Percentiles rank a stretch among this genome's conserved stretches.
Conservation (phyloP, 73 alveolate species). For the Effrenium voratum region DNA sequence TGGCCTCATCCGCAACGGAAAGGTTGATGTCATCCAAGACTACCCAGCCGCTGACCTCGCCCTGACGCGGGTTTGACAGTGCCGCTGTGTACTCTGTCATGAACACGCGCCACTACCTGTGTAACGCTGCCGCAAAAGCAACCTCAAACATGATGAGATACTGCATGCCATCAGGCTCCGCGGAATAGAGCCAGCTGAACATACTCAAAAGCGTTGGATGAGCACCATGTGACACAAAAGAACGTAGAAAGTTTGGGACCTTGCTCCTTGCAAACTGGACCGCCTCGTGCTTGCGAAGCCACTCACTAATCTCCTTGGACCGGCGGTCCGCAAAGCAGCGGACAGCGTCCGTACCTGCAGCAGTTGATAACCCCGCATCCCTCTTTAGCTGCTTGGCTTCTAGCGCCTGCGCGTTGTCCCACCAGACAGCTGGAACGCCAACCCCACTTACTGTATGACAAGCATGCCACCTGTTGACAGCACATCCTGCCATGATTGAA, state of each 20-base stretch:
- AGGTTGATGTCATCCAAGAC: slow-evolving; percentile 90
- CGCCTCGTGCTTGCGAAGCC: slow-evolving; percentile 90
- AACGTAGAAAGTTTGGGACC: too few relatives aligned
- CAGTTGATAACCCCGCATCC: too few relatives aligned
- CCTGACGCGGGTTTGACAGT: slow-evolving; percentile 11
- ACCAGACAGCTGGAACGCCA: too few relatives aligned
- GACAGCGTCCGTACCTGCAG: slow-evolving; percentile 72
- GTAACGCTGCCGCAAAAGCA: neutral
- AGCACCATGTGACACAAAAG: neutral
- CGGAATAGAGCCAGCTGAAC: neutral
- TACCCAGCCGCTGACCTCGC: slow-evolving; percentile 91
- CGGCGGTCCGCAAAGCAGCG: slow-evolving; percentile 91
- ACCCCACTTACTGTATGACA: too few relatives aligned
- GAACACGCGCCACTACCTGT: neutral
- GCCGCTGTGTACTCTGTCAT: neutral
- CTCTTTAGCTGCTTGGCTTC: too few relatives aligned
- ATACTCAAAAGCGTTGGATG: neutral
- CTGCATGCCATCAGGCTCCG: neutral
- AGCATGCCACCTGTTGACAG: too few relatives aligned
- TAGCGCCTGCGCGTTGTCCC: too few relatives aligned
- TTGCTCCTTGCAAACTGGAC: too few relatives aligned
- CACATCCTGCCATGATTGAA: too few relatives aligned
- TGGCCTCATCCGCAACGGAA: slow-evolving; percentile 70
- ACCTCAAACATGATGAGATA: neutral
- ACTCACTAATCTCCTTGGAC: slow-evolving; percentile 87